A percentile compares a stretch with the other conserved stretches of the same genome.
These are phyloP conservation scores for Pulveroboletus sp. DNA, from an alignment of 768 basidiomycete genomes.

Conservation along the genomic window DNA sequence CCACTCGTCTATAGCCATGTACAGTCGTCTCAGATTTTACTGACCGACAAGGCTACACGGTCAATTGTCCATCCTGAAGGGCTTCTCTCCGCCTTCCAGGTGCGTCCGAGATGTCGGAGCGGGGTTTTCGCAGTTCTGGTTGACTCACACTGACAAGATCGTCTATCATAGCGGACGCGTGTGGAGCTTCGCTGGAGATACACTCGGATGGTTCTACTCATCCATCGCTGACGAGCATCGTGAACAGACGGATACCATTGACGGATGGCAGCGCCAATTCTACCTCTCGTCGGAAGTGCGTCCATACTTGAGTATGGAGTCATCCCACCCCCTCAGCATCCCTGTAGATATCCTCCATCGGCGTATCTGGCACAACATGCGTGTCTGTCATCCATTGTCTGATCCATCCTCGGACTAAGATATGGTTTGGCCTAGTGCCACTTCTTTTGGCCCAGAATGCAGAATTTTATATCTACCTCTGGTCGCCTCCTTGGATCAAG, in stretches of 20 bases:
- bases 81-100: conserved; percentile 44
- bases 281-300: conserved; percentile 32
- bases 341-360: conserved; percentile 49
- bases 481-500: conserved; percentile 33
- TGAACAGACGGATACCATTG: background rate
- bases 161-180: conserved; percentile 28
- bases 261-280: conserved; percentile 40
- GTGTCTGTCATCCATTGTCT: conserved; percentile 36
- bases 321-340: background rate
- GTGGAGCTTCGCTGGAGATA: conserved; percentile 47
- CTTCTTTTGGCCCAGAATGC: conserved; percentile 50
- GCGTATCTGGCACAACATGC: conserved; percentile 41
- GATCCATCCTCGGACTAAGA: background rate
- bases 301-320: background rate
- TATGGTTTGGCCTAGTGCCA: conserved; percentile 40
- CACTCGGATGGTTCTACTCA: conserved; percentile 48
- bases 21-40: conserved; percentile 35
- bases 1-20: conserved; percentile 34
- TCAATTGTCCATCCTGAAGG: conserved; percentile 28
- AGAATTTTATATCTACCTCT: conserved; percentile 43
- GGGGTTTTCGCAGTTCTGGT: too few relatives aligned
- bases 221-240: conserved; percentile 15
- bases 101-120: conserved; percentile 21
- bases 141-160: conserved; percentile 26
- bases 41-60: conserved; percentile 32